Evolutionary conservation across 768 basidiomycete species (phyloP).

Genomic region (Auriscalpium microsporum): DNA sequence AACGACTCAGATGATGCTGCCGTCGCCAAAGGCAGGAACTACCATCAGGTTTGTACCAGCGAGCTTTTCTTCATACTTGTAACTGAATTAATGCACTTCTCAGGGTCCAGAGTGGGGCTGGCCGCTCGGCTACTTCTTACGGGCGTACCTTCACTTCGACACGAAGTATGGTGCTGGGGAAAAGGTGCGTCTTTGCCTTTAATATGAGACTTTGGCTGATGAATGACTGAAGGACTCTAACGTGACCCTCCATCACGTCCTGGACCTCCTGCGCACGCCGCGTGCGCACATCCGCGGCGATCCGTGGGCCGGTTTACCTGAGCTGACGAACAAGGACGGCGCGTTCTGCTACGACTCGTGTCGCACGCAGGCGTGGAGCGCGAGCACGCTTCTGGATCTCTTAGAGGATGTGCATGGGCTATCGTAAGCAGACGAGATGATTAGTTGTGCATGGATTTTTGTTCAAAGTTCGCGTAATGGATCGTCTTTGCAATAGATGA

Average conservation of each 20-base stretch:
- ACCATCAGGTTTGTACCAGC: constrained; percentile 62
- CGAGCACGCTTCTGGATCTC: constrained; percentile 87
- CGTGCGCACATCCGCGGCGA: constrained; percentile 71
- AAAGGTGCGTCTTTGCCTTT: constrained; percentile 39
- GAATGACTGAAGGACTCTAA: constrained; percentile 43
- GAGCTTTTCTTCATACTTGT: not conserved
- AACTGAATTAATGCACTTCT: not conserved
- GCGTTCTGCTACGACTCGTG: constrained; percentile 82
- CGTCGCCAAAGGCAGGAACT: constrained; percentile 91
- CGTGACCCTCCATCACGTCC: constrained; percentile 73
- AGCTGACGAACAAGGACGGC: constrained; percentile 84
- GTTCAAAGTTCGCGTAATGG: too few relatives aligned
- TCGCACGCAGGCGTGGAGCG: constrained; percentile 92
- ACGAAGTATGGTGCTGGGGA: constrained; percentile 55
- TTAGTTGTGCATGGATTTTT: too few relatives aligned
- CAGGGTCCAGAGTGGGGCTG: constrained; percentile 93
- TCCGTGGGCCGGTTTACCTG: constrained; percentile 90
- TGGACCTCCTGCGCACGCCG: constrained; percentile 59
- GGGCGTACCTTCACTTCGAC: constrained; percentile 89
- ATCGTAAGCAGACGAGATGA: not conserved
- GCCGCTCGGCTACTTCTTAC: constrained; percentile 92
- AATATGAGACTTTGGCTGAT: not conserved
- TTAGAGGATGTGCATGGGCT: constrained; percentile 61
- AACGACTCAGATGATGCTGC: constrained; percentile 81
- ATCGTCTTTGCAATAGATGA: too few relatives aligned